phyloP scores from a whole-genome alignment of 2,329 filamentous ascomycete species.

The Ceratocystis papillata region DNA sequence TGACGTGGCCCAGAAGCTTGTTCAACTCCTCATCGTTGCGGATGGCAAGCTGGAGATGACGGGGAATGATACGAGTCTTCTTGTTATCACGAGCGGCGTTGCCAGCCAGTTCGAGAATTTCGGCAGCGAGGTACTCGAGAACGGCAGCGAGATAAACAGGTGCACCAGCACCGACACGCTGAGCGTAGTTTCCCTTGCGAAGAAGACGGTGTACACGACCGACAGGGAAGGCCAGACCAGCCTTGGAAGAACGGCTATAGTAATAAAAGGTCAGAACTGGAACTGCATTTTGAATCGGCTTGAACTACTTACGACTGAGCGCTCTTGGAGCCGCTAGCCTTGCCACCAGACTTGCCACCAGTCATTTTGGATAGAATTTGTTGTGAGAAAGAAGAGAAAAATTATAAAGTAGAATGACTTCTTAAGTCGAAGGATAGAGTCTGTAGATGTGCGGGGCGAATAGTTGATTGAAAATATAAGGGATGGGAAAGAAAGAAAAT shows the following conservation, averaged over 20 bases:
- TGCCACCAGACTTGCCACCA: slow-evolving; percentile 99
- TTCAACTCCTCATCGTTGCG: slow-evolving; percentile 99
- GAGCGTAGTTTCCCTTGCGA: slow-evolving; percentile 98
- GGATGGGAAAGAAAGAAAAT: slow-evolving; percentile 27
- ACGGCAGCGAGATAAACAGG: slow-evolving; percentile 96
- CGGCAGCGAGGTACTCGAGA: slow-evolving; percentile 94
- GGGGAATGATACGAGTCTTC: slow-evolving; percentile 99
- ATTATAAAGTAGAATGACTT: slow-evolving; percentile 1
- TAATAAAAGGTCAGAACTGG: background rate
- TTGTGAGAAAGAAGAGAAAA: slow-evolving; percentile 24
- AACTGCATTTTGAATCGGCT: background rate
- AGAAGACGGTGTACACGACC: slow-evolving; percentile 98
- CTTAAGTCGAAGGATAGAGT: background rate
- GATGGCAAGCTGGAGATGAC: slow-evolving; percentile 98
- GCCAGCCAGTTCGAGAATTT: slow-evolving; percentile 97
- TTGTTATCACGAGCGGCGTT: slow-evolving; percentile 99
- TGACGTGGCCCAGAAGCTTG: slow-evolving; percentile 93
- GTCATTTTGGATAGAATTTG: slow-evolving; percentile 69
- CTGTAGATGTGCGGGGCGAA: background rate
- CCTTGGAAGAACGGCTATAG: slow-evolving; percentile 90
- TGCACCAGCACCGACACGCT: slow-evolving; percentile 97
- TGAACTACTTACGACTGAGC: slow-evolving; percentile 79
- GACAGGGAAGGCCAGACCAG: slow-evolving; percentile 96
- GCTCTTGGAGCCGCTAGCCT: slow-evolving; percentile 98
- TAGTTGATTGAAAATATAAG: slow-evolving; percentile 28